A percentile compares a stretch with the other conserved stretches of the same genome.
These are phyloP conservation scores for Penicillium sp. DNA, from an alignment of 2,329 filamentous ascomycete species.

Conservation along the genomic window DNA sequence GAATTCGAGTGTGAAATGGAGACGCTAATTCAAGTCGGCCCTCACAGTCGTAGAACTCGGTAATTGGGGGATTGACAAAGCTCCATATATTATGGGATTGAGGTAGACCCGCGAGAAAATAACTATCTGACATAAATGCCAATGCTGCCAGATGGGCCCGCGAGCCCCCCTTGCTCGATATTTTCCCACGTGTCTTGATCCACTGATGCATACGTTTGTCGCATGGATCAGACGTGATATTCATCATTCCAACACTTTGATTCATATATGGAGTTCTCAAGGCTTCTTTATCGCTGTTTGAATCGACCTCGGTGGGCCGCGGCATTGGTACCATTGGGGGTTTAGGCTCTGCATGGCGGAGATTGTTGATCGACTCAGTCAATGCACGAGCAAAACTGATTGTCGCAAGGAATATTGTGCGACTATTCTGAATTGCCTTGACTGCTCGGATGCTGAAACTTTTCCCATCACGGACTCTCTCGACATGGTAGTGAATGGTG, in stretches of 20 bases:
- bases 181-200: background rate
- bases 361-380: background rate
- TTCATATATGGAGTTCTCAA: background rate
- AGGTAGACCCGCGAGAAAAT: conserved; percentile 10
- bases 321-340: background rate
- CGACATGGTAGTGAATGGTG: conserved; percentile 7
- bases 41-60: background rate
- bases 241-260: background rate
- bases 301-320: background rate
- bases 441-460: conserved; percentile 7
- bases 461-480: background rate
- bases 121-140: conserved; percentile 19
- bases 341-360: background rate
- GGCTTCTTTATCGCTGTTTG: background rate
- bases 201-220: conserved; percentile 6
- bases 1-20: background rate
- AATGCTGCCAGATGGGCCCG: conserved; percentile 9
- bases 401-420: conserved; percentile 5
- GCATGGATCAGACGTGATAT: background rate
- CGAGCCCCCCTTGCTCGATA: background rate
- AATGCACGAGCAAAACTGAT: conserved; percentile 5
- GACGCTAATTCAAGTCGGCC: background rate
- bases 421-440: conserved; percentile 5
- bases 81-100: background rate
- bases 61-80: background rate